phyloP scores from a whole-genome alignment of 2,329 filamentous ascomycete species.

The Calonectria fujianensis region DNA sequence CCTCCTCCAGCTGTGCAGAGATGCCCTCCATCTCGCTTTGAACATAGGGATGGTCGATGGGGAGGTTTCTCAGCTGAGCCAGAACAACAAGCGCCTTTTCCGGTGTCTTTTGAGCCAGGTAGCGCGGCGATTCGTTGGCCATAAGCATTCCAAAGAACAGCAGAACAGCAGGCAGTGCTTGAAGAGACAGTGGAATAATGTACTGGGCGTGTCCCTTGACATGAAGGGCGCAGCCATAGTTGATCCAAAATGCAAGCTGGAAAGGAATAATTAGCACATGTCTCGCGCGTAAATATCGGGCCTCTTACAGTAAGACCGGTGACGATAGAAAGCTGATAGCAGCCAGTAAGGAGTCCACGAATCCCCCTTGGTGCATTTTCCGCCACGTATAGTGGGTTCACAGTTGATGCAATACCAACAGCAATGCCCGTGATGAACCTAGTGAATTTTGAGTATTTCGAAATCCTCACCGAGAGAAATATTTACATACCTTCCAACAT shows the following conservation, averaged over 20 bases:
- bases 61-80: constrained; percentile 73
- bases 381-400: constrained; percentile 32
- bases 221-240: constrained; percentile 38
- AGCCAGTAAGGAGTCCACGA: constrained; percentile 29
- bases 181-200: constrained; percentile 75
- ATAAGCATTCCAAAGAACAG: constrained; percentile 76
- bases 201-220: constrained; percentile 34
- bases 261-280: background rate
- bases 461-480: background rate
- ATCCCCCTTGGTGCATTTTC: constrained; percentile 33
- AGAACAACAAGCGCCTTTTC: constrained; percentile 76
- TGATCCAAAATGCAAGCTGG: constrained; percentile 43
- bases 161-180: constrained; percentile 76
- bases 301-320: constrained; percentile 19
- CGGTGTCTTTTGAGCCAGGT: constrained; percentile 77
- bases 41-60: constrained; percentile 71
- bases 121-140: constrained; percentile 79
- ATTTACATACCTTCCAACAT: constrained; percentile 31
- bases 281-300: too few species aligned
- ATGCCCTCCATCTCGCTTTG: constrained; percentile 74
- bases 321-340: constrained; percentile 34
- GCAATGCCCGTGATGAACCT: constrained; percentile 33
- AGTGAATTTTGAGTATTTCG: background rate
- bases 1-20: constrained; percentile 72
- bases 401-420: constrained; percentile 33